Evolutionary conservation across 345 rosid genomes (phyloP).

Genomic region (Dipteronia dyeriana): DNA sequence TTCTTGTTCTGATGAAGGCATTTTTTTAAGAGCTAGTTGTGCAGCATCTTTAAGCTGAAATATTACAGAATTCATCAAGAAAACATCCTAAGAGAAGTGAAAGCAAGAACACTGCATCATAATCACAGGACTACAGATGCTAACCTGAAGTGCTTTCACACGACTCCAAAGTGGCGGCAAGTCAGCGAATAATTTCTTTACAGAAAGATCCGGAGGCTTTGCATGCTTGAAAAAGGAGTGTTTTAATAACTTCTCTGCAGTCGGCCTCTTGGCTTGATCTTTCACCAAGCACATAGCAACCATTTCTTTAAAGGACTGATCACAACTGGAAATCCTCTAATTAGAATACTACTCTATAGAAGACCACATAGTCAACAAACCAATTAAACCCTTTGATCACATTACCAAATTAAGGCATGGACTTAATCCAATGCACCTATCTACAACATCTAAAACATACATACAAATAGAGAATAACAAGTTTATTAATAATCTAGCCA

Average conservation of each 20-base stretch:
- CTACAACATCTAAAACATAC: constrained; percentile 9
- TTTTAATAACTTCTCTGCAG: constrained; percentile 90
- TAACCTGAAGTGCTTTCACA: constrained; percentile 94
- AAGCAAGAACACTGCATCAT: constrained; percentile 24
- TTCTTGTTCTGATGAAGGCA: constrained; percentile 98
- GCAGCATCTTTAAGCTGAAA: constrained; percentile 92
- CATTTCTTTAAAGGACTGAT: constrained; percentile 99
- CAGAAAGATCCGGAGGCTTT: constrained; percentile 85
- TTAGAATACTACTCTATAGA: constrained; percentile 57
- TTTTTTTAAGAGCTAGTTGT: constrained; percentile 86
- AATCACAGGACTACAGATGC: constrained; percentile 17
- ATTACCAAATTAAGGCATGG: constrained; percentile 1
- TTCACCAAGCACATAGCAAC: constrained; percentile 99
- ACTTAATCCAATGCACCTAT: constrained; percentile 12
- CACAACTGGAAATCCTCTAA: constrained; percentile 85
- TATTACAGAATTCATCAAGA: constrained; percentile 24
- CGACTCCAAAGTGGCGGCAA: constrained; percentile 92
- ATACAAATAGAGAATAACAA: neutral
- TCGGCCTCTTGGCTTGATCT: constrained; percentile 98
- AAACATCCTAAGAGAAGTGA: neutral
- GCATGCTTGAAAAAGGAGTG: constrained; percentile 92
- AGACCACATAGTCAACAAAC: neutral
- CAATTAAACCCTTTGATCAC: constrained; percentile 7
- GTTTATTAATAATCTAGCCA: constrained; percentile 30
- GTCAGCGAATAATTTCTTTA: constrained; percentile 72